Conservation (phyloP, 1,139 yeast species). For the Hyphopichia fennica region DNA sequence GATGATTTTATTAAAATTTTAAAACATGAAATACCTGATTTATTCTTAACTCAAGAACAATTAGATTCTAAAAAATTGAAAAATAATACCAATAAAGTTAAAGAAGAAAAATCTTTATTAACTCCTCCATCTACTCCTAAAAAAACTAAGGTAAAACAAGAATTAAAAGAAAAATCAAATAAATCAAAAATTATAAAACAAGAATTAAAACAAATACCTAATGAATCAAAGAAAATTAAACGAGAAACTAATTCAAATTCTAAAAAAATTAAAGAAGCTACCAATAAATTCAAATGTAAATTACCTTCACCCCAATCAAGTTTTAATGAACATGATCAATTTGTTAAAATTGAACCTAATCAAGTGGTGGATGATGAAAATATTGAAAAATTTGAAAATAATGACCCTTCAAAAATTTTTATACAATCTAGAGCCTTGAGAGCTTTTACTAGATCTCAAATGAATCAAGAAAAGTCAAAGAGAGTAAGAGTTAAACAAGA, state of each 20-base stretch:
- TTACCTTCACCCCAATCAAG: conserved; percentile 23
- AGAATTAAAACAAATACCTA: conserved; percentile 3
- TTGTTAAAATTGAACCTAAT: background rate
- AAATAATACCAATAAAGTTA: conserved; percentile 14
- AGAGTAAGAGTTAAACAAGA: conserved; percentile 1
- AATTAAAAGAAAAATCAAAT: conserved; percentile 3
- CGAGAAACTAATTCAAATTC: conserved; percentile 13
- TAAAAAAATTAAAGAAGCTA: conserved; percentile 8
- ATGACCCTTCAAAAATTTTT: background rate
- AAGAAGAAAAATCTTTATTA: background rate
- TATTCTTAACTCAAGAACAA: conserved; percentile 57
- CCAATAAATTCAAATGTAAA: conserved; percentile 12
- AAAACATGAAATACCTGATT: conserved; percentile 52
- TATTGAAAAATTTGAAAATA: background rate
- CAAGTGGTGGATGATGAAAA: too few species aligned
- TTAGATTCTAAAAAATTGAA: conserved; percentile 44
- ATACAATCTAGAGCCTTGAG: background rate
- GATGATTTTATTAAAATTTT: conserved; percentile 71
- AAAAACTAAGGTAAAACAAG: background rate
- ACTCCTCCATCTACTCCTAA: too few species aligned
- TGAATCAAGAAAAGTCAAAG: conserved; percentile 1
- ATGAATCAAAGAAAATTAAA: conserved; percentile 11
- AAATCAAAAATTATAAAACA: background rate
- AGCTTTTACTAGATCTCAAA: conserved; percentile 3
- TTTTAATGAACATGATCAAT: conserved; percentile 11